These are phyloP conservation scores for Hypoxylon subgilvum DNA, from an alignment of 495 filamentous ascomycete species.

Conservation along the genomic window DNA sequence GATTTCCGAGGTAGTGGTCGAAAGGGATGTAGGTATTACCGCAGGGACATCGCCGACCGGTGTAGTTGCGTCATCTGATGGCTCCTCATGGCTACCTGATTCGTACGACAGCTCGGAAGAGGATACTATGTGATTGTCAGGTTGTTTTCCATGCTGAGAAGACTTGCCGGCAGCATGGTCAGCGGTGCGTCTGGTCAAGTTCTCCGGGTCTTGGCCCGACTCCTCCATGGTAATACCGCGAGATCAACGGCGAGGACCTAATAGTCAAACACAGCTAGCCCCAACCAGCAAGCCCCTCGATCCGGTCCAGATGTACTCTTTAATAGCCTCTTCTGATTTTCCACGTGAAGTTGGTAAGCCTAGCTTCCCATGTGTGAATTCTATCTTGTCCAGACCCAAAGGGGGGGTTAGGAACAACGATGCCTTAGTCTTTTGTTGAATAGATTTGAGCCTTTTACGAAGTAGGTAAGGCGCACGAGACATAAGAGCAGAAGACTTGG, in stretches of 20 bases:
- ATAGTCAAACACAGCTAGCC: conserved; percentile 20
- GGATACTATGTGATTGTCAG: conserved; percentile 1
- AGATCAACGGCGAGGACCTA: conserved; percentile 20
- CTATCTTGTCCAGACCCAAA: conserved; percentile 1
- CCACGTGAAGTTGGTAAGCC: conserved; percentile 1
- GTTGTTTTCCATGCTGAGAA: not conserved
- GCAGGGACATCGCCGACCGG: not conserved
- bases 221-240: conserved; percentile 26
- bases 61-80: not conserved
- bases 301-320: not conserved
- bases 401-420: not conserved
- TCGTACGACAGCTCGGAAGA: conserved; percentile 5
- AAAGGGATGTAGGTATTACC: not conserved
- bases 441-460: not conserved
- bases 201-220: conserved; percentile 12
- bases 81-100: not conserved
- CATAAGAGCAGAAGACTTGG: not conserved
- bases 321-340: conserved; percentile 2
- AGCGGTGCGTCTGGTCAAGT: not conserved
- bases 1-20: not conserved
- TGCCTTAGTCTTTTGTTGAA: conserved; percentile 5
- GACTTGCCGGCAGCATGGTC: conserved; percentile 4
- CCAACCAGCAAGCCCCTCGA: not conserved
- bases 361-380: conserved; percentile 9
- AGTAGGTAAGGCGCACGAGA: not conserved